These are phyloP conservation scores for Crithidia brevicula DNA, from an alignment of 208 protist species.

Conservation along the genomic window DNA sequence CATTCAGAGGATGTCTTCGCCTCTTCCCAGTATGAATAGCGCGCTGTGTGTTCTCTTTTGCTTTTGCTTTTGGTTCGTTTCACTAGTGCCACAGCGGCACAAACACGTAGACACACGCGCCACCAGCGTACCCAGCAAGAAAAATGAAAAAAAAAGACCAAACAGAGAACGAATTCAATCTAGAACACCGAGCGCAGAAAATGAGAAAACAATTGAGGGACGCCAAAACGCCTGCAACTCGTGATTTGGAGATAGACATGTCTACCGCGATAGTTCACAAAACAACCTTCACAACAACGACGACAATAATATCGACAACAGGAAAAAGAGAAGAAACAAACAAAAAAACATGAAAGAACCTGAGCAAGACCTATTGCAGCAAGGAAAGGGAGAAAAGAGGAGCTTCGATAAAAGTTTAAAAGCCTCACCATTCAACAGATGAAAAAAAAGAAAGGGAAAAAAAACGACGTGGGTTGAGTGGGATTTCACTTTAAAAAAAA, in stretches of 20 bases:
- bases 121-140: no score
- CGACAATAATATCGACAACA: no score
- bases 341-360: constrained; percentile 2
- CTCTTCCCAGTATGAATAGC: no score
- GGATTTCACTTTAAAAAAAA: no score
- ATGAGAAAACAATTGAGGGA: constrained; percentile 2
- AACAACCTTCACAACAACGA: no score
- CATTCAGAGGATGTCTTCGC: no score
- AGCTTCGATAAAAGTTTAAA: constrained; percentile 10
- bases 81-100: neutral
- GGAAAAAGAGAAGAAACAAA: neutral
- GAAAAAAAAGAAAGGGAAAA: neutral
- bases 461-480: no score
- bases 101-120: neutral
- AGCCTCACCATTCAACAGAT: no score
- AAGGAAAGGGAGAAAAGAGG: constrained; percentile 7
- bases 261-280: no score
- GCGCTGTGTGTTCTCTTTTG: no score
- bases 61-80: neutral
- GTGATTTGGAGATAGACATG: no score
- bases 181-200: neutral
- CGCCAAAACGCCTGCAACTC: no score
- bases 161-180: neutral
- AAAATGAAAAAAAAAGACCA: neutral
- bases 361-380: neutral